Percentiles rank a stretch among this genome's conserved stretches.
Evolutionary conservation across 2,329 filamentous ascomycete species (phyloP).

Genomic region (Colletotrichum magnum): DNA sequence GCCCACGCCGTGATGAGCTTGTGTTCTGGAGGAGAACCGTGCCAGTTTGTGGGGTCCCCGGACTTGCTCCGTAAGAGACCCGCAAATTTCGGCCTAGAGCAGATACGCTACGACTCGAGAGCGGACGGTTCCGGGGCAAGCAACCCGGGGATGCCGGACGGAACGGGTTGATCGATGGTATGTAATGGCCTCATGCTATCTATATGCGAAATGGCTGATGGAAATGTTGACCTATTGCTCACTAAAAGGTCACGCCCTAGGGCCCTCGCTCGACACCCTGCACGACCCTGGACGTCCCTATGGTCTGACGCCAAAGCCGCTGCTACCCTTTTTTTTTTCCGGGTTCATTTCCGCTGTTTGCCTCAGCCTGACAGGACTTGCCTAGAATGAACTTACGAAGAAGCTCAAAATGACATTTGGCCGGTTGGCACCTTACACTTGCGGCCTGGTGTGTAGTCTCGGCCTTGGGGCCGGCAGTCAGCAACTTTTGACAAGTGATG

Average conservation of each 20-base stretch:
- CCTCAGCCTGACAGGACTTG: constrained; percentile 10
- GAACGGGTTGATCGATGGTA: background rate
- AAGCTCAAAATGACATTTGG: constrained; percentile 19
- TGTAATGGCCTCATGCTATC: too few species aligned
- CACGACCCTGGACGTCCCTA: background rate
- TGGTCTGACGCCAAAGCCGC: constrained; percentile 21
- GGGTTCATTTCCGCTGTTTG: constrained; percentile 17
- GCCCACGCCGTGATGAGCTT: background rate
- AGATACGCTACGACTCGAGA: background rate
- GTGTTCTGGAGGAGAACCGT: background rate
- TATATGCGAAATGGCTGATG: constrained; percentile 2
- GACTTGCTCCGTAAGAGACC: constrained; percentile 20
- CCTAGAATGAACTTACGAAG: background rate
- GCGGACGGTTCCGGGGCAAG: background rate
- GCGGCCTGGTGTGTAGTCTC: constrained; percentile 19
- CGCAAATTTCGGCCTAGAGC: constrained; percentile 20
- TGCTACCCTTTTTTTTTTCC: constrained; percentile 27
- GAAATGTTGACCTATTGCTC: background rate
- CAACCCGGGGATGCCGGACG: constrained; percentile 12
- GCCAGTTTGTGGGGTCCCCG: constrained; percentile 14
- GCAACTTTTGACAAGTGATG: constrained; percentile 35
- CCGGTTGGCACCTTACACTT: constrained; percentile 29
- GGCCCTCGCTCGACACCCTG: background rate
- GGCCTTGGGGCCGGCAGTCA: background rate
- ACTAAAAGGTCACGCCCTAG: background rate